phyloP scores from a whole-genome alignment of 225 moss, liverwort and hornwort species.

The Antitrichia curtipendula region DNA sequence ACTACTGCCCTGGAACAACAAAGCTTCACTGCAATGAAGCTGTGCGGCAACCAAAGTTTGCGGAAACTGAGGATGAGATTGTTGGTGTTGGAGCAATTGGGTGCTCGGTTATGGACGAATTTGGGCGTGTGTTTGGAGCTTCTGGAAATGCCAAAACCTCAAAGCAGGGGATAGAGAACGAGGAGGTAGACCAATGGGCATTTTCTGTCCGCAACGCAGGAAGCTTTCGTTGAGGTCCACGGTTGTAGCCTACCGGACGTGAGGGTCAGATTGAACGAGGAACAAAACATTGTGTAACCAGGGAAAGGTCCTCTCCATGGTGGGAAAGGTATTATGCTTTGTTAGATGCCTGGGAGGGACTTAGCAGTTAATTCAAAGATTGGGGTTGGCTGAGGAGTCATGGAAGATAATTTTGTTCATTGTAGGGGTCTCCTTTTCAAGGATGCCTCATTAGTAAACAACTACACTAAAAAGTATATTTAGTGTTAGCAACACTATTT shows the following conservation, averaged over 20 bases:
- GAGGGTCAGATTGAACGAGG: not conserved
- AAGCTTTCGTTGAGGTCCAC: not conserved
- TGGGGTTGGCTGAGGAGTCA: not conserved
- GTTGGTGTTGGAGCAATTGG: not conserved
- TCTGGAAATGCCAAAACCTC: not conserved
- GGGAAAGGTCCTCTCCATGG: not conserved
- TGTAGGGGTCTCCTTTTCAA: rapidly evolving
- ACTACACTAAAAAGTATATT: too few species aligned
- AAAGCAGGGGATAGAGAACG: not conserved
- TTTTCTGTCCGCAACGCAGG: not conserved
- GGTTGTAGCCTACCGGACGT: not conserved
- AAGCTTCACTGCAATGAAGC: not conserved
- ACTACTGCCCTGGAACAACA: not conserved
- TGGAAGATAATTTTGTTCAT: not conserved
- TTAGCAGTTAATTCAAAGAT: not conserved
- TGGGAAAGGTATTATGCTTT: not conserved
- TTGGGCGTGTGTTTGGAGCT: not conserved
- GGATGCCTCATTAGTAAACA: not conserved
- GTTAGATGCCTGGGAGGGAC: not conserved
- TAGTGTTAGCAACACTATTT: too few species aligned
- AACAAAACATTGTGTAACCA: not conserved
- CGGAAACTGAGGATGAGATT: not conserved
- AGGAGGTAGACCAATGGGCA: not conserved
- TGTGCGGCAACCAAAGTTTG: too few species aligned
- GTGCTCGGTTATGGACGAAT: not conserved